phyloP scores from a whole-genome alignment of 768 basidiomycete species.

The Pisolithus orientalis region DNA sequence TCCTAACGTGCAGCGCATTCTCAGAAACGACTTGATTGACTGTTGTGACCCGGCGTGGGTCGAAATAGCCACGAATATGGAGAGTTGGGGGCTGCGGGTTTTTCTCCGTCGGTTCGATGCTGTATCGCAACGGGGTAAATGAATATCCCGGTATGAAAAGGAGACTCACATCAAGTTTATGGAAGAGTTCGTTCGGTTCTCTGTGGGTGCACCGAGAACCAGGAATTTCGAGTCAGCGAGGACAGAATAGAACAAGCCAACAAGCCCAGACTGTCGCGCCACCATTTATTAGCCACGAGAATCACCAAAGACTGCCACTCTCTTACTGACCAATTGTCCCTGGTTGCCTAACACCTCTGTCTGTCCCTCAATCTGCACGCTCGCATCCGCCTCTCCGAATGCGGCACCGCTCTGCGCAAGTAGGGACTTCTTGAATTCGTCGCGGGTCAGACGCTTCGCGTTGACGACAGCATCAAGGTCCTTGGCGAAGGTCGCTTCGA shows the following conservation, averaged over 20 bases:
- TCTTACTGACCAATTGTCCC: conserved; percentile 20
- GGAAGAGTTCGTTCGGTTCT: conserved; percentile 28
- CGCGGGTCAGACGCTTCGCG: conserved; percentile 31
- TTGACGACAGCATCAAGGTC: conserved; percentile 36
- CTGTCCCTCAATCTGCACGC: conserved; percentile 19
- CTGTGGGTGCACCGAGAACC: conserved; percentile 28
- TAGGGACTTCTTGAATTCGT: conserved; percentile 35
- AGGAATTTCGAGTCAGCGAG: conserved; percentile 27
- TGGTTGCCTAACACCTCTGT: conserved; percentile 23
- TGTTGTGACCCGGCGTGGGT: conserved; percentile 25
- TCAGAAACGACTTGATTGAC: conserved; percentile 32
- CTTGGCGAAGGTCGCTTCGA: conserved; percentile 36
- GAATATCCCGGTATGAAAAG: too few relatives aligned
- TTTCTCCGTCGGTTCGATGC: conserved; percentile 26
- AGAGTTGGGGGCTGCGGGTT: conserved; percentile 10
- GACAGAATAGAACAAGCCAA: conserved; percentile 34
- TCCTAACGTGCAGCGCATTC: conserved; percentile 13
- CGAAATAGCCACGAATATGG: conserved; percentile 25
- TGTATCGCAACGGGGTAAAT: not conserved
- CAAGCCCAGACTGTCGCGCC: conserved; percentile 20
- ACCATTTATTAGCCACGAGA: too few relatives aligned
- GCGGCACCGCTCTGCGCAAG: conserved; percentile 22
- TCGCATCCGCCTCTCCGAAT: conserved; percentile 6
- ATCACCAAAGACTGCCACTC: too few relatives aligned
- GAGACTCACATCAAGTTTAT: conserved; percentile 33